Percentiles rank a stretch among this genome's conserved stretches.
phyloP scores from a whole-genome alignment of 2,329 filamentous ascomycete genomes.

The Alternaria arbusti region DNA sequence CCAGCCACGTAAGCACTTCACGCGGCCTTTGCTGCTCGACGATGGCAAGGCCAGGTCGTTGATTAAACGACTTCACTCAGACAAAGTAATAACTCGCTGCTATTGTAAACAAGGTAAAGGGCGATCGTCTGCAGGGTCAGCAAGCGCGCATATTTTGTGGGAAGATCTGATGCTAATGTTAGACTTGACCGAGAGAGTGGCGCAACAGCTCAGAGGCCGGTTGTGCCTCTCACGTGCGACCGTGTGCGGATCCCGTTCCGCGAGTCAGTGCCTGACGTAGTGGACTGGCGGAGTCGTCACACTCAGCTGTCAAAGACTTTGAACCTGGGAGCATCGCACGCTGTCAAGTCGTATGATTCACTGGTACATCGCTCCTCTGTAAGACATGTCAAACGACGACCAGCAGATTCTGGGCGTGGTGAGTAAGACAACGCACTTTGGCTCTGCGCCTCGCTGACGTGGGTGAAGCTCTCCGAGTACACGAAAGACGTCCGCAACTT shows the following conservation, averaged over 20 bases:
- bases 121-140: conserved; percentile 22
- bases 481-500: conserved; percentile 73
- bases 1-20: conserved; percentile 38
- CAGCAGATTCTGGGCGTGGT: conserved; percentile 80
- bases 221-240: conserved; percentile 15
- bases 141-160: conserved; percentile 15
- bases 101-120: conserved; percentile 12
- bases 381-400: conserved; percentile 77
- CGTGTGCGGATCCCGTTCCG: conserved; percentile 11
- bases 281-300: conserved; percentile 7
- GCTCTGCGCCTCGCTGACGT: conserved; percentile 14
- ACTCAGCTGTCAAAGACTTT: neutral
- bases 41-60: conserved; percentile 15
- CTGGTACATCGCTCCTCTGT: neutral
- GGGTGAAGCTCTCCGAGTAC: conserved; percentile 61
- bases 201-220: conserved; percentile 7
- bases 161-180: neutral
- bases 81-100: conserved; percentile 1
- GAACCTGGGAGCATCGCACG: neutral
- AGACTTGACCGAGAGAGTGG: conserved; percentile 16
- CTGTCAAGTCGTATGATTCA: neutral
- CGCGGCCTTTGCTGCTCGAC: conserved; percentile 23
- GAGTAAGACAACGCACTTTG: conserved; percentile 46
- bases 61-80: neutral
- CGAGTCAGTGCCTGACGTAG: conserved; percentile 21